Conservation (phyloP, 768 basidiomycete species). For the Leccinum uliginosum region DNA sequence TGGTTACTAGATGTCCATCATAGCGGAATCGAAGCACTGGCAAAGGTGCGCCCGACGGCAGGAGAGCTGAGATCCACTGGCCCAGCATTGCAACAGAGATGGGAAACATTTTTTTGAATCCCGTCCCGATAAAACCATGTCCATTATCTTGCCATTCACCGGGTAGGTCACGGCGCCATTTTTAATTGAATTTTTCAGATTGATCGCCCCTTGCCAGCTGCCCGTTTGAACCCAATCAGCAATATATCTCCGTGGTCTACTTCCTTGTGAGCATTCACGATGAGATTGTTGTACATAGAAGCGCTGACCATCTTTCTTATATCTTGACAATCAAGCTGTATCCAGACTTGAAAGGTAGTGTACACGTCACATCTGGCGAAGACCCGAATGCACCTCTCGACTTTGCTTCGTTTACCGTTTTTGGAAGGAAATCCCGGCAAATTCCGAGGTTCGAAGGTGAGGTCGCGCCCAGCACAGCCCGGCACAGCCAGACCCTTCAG, state of each 20-base stretch:
- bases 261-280: slow-evolving; percentile 25
- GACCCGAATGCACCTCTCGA: slow-evolving; percentile 39
- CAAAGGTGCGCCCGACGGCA: slow-evolving; percentile 49
- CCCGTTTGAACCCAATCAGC: not conserved
- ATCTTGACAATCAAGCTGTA: slow-evolving; percentile 28
- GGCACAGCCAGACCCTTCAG: too few species aligned
- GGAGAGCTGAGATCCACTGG: slow-evolving; percentile 47
- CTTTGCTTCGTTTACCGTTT: too few species aligned
- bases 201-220: not conserved
- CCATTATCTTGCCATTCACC: not conserved
- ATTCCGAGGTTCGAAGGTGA: too few species aligned
- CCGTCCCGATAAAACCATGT: not conserved
- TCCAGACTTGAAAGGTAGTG: slow-evolving; percentile 42
- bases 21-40: slow-evolving; percentile 50
- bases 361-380: slow-evolving; percentile 43
- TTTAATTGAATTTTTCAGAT: not conserved
- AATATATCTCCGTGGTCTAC: not conserved
- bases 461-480: too few species aligned
- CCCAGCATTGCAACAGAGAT: slow-evolving; percentile 43
- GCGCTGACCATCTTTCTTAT: not conserved
- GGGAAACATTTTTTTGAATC: not conserved
- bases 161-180: not conserved
- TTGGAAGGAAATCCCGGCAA: too few species aligned
- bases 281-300: too few species aligned
- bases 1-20: not conserved